phyloP scores from a whole-genome alignment of 306 rosid genomes.

The Fragaria ananassa region DNA sequence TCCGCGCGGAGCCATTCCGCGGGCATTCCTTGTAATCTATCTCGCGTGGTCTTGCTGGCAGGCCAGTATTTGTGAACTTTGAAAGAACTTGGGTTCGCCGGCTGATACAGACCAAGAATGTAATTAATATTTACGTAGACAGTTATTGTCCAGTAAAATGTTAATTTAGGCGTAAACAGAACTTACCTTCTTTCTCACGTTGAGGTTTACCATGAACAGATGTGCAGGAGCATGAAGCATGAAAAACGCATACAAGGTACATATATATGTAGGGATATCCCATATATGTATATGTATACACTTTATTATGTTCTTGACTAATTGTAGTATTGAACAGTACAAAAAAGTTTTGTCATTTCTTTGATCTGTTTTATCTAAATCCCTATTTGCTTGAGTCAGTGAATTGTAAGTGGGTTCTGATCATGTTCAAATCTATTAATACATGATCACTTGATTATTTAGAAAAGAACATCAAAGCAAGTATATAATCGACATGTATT shows the following conservation, averaged over 20 bases:
- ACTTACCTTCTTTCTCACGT: slow-evolving; percentile 23
- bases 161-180: too few relatives aligned
- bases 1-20: too few relatives aligned
- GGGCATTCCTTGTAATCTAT: too few relatives aligned
- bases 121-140: too few relatives aligned
- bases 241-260: slow-evolving; percentile 65
- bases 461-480: neutral
- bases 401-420: neutral
- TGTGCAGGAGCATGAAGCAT: slow-evolving; percentile 84
- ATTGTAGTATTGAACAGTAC: neutral
- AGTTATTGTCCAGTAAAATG: too few relatives aligned
- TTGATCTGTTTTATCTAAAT: neutral
- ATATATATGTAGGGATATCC: neutral
- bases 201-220: slow-evolving; percentile 47
- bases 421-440: neutral
- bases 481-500: neutral
- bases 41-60: too few relatives aligned
- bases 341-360: neutral
- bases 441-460: neutral
- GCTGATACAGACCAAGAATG: too few relatives aligned
- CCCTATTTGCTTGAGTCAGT: neutral
- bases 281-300: too few relatives aligned
- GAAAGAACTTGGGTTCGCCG: too few relatives aligned
- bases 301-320: neutral
- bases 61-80: too few relatives aligned